These are phyloP conservation scores for Trametes maxima DNA, from an alignment of 768 basidiomycete species.

Conservation along the genomic window DNA sequence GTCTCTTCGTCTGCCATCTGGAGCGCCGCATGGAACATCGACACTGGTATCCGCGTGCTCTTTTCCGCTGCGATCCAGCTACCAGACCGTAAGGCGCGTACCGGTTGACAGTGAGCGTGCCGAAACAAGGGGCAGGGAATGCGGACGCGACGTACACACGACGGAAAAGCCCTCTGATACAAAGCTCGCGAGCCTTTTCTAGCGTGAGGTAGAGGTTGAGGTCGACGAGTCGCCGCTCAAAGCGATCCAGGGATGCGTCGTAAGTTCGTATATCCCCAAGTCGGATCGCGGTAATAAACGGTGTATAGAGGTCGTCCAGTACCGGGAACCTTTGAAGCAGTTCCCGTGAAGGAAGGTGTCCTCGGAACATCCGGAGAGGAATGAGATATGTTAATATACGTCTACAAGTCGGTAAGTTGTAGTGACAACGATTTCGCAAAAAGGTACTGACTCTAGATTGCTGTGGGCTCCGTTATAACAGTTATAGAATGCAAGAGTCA, in stretches of 20 bases:
- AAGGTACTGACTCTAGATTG: conserved; percentile 78
- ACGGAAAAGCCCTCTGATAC: conserved; percentile 80
- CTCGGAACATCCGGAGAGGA: conserved; percentile 85
- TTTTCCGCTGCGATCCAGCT: conserved; percentile 85
- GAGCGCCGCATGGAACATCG: conserved; percentile 79
- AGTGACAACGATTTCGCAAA: conserved; percentile 5
- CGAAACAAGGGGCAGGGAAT: neutral
- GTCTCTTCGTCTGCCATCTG: conserved; percentile 66
- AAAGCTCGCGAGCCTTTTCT: conserved; percentile 87
- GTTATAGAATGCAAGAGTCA: conserved; percentile 83
- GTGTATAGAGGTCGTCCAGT: conserved; percentile 70
- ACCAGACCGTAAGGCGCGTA: neutral
- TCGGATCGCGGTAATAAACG: conserved; percentile 81
- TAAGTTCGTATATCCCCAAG: conserved; percentile 78
- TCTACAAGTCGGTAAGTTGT: conserved; percentile 41
- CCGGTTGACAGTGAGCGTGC: neutral
- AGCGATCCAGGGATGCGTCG: conserved; percentile 72
- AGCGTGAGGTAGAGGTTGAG: conserved; percentile 85
- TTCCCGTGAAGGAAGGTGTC: conserved; percentile 76
- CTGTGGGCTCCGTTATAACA: conserved; percentile 69
- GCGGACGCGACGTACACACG: conserved; percentile 55
- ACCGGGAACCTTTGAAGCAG: conserved; percentile 75
- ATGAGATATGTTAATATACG: conserved; percentile 91
- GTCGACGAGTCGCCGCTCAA: conserved; percentile 77
- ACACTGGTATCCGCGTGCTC: conserved; percentile 75